Evolutionary conservation across 2,329 filamentous ascomycete genomes (phyloP), one percentile per base, ranked within the genome.

Genomic region (Ophiostoma sp.): DNA sequence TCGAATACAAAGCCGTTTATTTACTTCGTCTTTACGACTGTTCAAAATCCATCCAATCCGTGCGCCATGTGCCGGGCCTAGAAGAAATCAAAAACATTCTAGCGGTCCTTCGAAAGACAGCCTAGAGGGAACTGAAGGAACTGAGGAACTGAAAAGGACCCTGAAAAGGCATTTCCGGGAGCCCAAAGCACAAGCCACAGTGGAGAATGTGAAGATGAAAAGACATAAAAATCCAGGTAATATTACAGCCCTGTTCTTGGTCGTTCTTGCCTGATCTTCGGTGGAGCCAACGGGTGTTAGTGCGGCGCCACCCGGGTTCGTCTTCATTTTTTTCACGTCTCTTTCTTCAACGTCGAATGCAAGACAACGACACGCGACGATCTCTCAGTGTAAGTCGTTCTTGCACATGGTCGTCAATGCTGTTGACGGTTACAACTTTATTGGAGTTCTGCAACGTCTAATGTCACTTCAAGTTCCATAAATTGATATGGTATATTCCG

Each of bases 51-150:
- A 45, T n/a, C 22, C 17, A 61, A 36, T n/a, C 57, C 57, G 57
- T 39, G 57, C 57, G 57, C 57, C 57, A 63, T 63, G 31, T 63
- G 31, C 57, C 57, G 57, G 31, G 57, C 33, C 31, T 63, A 63
- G 57, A 61, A 33, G 39, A 42, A 61, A 36, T 61, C 28, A 61
- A n/a, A 61, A n/a, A 9, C 57, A n/a, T 61, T 61, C 31, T 61
- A 61, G 55, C 25, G 55, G 28, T 59, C 25, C 28, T 59, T 59
- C 28, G 25, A 36, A 19, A 63, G 57, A 63, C 57, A 39, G 57
- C 33, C 57, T n/a, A 63, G n/a, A 64, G 15, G n/a, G n/a, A n/a
- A n/a, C 3, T 22, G n/a, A 64, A n/a, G 36, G 36, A 22, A n/a
- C 55, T 36, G 57, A n/a, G 36, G 36, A 22, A n/a, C 55, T 36